Evolutionary conservation across 768 basidiomycete species (phyloP).

Genomic region (Mycena belliarum): DNA sequence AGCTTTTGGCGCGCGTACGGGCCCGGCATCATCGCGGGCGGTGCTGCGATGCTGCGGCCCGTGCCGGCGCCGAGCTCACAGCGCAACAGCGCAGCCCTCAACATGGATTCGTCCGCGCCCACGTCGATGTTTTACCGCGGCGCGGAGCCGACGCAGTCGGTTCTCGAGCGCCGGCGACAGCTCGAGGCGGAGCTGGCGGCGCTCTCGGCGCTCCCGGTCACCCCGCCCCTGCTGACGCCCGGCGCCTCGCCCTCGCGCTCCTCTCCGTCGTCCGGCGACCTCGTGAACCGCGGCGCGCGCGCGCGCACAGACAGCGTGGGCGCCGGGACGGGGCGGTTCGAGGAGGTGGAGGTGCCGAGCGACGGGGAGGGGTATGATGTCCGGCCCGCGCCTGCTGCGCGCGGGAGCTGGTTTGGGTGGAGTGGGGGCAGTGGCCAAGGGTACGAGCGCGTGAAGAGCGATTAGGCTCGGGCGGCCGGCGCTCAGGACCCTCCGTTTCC

Average conservation of each 20-base stretch:
- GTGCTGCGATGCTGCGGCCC: constrained; percentile 62
- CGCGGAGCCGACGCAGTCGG: constrained; percentile 29
- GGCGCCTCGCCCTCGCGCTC: constrained; percentile 28
- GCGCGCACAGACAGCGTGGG: constrained; percentile 42
- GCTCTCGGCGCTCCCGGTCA: constrained; percentile 31
- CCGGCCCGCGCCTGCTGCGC: constrained; percentile 29
- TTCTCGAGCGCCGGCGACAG: constrained; percentile 49
- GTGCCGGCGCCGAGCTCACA: constrained; percentile 40
- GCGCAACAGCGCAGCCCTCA: constrained; percentile 26
- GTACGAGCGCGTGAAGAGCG: constrained; percentile 33
- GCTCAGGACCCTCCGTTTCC: not conserved
- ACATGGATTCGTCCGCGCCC: constrained; percentile 29
- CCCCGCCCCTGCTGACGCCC: constrained; percentile 26
- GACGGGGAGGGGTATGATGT: constrained; percentile 68
- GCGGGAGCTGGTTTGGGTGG: constrained; percentile 55
- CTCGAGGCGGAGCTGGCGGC: constrained; percentile 62
- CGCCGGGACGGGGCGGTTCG: constrained; percentile 30
- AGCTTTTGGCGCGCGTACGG: constrained; percentile 78
- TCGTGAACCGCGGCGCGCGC: constrained; percentile 29
- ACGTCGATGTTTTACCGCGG: constrained; percentile 24
- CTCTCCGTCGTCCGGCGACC: constrained; percentile 38
- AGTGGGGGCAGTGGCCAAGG: constrained; percentile 31
- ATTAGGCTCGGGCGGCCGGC: constrained; percentile 29
- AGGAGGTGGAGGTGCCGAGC: constrained; percentile 71
- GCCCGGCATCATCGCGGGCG: constrained; percentile 67